Conservation (phyloP, 73 alveolate genomes). For the Paramecium biaurelia region DNA sequence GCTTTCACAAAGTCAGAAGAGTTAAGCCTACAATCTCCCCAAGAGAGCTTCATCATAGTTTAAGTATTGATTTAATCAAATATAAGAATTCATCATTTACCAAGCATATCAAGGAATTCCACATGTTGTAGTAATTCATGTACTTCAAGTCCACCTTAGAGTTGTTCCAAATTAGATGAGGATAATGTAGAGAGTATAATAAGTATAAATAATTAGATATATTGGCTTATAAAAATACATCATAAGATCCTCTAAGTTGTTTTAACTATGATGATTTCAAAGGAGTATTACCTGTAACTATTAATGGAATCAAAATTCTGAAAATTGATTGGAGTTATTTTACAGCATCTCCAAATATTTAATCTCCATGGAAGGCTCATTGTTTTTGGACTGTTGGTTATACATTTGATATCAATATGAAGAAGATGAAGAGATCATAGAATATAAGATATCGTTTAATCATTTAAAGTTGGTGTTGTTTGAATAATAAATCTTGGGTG, state of each 20-base stretch:
- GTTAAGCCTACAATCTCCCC: neutral
- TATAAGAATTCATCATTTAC: neutral
- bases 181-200: neutral
- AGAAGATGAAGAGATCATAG: slow-evolving; percentile 36
- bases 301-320: neutral
- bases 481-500: slow-evolving; percentile 40
- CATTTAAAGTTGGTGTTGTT: neutral
- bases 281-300: neutral
- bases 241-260: neutral
- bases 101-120: neutral
- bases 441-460: neutral
- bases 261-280: neutral
- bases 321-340: slow-evolving; percentile 6
- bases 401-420: slow-evolving; percentile 41
- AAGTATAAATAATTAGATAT: neutral
- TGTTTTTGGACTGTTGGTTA: slow-evolving; percentile 52
- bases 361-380: slow-evolving; percentile 42
- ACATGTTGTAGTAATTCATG: neutral
- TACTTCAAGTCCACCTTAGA: neutral
- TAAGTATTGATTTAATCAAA: neutral
- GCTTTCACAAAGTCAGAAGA: neutral
- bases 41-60: neutral
- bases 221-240: neutral
- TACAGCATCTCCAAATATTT: neutral
- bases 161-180: neutral